Base-by-base conservation (phyloP, 2,329 filamentous ascomycete species). In the Monosporascus cannonballus region DNA sequence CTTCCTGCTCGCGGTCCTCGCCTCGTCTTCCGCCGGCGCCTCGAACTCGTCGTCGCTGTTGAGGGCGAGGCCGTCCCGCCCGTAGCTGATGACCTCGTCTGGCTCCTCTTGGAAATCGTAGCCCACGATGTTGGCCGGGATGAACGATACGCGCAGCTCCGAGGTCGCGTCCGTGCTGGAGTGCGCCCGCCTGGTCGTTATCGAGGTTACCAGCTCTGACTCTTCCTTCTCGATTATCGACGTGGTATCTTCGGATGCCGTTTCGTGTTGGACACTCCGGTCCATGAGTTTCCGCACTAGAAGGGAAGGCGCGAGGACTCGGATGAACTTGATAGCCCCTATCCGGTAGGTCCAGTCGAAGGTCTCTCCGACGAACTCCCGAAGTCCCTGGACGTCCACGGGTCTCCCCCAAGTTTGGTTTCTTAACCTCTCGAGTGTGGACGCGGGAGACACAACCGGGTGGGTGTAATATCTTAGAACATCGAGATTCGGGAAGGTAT, bases 381-480 rank as follows among this genome's bases (percentile, higher is more conserved):
- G 81, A 37, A 99, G 70, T 0, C 81, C 83, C 4, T 73, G 62
- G 14, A 88, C 75, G 59, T 95, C 82, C 18, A 94, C 75, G 1
- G 79, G 73, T 44, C 74, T 73, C 52, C 85, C 79, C 82, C 86
- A 90, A 9, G 72, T 71, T 41, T 88, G 74, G 0, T 74, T 73
- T 2, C 67, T 66, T 20, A 92, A 62, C 42, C 72, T 75, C 3
- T 80, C 70, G 49, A 93, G 63, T 25, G 80, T 76, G 8, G 80
- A 69, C 6, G 75, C 60, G 0, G 77, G 76, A 1, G 92, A 96
- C 3, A 96, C 87, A 1, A 87, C 84, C 0, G 94, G 94, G 63
- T 92, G 85, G 0, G 89, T 93, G 61, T 99, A 99, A 64, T 90
- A 96, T 11, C 87, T 79, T 20, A 97, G 73, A 7, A 96, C 83